Conservation (phyloP, 257 asterid genomes). For the Haberlea rhodopensis region DNA sequence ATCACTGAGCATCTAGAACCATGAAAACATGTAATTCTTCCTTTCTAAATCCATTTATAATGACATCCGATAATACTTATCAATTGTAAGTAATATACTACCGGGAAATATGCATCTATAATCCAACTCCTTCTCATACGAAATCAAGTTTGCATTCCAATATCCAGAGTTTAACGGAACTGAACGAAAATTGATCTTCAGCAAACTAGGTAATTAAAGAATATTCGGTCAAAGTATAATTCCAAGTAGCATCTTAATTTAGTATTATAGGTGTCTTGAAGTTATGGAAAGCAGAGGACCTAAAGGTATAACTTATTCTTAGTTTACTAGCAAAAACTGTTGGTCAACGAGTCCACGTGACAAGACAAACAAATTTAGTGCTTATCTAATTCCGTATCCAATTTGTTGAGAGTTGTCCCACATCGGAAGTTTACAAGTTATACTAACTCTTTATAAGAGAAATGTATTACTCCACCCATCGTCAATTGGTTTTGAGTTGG, state of each 20-base stretch:
- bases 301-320: neutral
- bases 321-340: neutral
- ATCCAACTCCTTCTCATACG: neutral
- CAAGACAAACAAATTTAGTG: neutral
- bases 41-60: neutral
- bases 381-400: neutral
- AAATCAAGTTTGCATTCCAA: too few relatives aligned
- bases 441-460: too few relatives aligned
- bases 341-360: neutral
- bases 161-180: neutral
- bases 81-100: neutral
- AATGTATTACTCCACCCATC: too few relatives aligned
- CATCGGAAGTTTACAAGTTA: too few relatives aligned
- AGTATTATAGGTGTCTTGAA: neutral
- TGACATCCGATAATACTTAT: neutral
- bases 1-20: neutral
- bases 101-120: neutral
- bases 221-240: neutral
- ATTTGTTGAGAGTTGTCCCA: too few relatives aligned
- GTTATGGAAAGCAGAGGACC: neutral
- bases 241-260: neutral
- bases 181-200: neutral
- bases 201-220: neutral
- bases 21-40: neutral
- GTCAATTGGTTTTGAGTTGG: too few relatives aligned